These are phyloP conservation scores for Penicillium soppii DNA, from an alignment of 495 filamentous ascomycete species.

Conservation along the genomic window DNA sequence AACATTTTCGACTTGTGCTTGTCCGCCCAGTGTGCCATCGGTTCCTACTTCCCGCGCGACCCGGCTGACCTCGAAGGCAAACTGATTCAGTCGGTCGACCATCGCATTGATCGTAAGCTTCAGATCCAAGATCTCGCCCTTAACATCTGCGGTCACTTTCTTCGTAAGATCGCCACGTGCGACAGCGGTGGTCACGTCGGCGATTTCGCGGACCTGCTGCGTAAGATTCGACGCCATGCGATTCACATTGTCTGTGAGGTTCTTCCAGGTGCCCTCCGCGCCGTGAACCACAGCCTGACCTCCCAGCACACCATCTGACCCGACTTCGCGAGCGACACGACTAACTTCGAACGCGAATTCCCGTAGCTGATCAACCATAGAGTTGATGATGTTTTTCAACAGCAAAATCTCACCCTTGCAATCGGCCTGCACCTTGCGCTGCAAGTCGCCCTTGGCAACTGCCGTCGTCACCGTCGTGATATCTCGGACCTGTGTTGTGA, in stretches of 20 bases:
- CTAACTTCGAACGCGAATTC: conserved; percentile 92
- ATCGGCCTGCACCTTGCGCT: conserved; percentile 84
- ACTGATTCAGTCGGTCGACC: conserved; percentile 90
- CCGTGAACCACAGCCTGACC: conserved; percentile 92
- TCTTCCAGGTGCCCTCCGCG: conserved; percentile 92
- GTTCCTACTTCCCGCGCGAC: conserved; percentile 90
- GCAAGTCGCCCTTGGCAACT: conserved; percentile 85
- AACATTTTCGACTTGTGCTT: conserved; percentile 88
- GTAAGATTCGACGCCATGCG: conserved; percentile 82
- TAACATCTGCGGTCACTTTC: conserved; percentile 87
- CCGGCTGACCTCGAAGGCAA: conserved; percentile 89
- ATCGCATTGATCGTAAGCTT: conserved; percentile 93
- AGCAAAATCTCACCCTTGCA: conserved; percentile 89
- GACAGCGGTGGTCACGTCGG: conserved; percentile 88
- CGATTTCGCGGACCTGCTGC: conserved; percentile 86
- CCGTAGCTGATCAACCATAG: conserved; percentile 89
- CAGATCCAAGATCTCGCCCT: conserved; percentile 88
- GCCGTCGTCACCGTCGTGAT: conserved; percentile 92
- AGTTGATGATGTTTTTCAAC: conserved; percentile 89
- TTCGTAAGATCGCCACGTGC: conserved; percentile 87
- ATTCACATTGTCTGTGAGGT: conserved; percentile 92
- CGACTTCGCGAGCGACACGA: conserved; percentile 86
- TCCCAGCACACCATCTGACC: conserved; percentile 83
- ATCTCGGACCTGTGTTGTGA: conserved; percentile 89
- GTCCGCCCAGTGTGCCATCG: conserved; percentile 83